These are phyloP conservation scores for Wickerhamomyces mucosus DNA, from an alignment of 805 yeast species.

Conservation along the genomic window DNA sequence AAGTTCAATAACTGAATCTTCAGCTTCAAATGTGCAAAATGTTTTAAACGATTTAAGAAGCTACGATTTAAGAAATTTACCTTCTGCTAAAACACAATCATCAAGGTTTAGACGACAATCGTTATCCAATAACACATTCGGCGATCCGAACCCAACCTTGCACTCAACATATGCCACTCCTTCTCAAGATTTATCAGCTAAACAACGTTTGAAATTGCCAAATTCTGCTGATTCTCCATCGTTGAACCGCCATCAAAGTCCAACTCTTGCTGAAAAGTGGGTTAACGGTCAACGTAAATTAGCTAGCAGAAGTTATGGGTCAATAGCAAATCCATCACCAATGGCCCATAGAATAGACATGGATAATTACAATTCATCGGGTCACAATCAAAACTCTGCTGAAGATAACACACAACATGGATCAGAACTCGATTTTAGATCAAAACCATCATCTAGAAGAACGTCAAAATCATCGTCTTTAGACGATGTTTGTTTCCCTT, in stretches of 20 bases:
- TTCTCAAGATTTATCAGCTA: not conserved
- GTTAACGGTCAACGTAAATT: constrained; percentile 12
- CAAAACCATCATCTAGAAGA: constrained; percentile 33
- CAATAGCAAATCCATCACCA: constrained; percentile 1
- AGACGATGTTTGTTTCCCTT: constrained; percentile 88
- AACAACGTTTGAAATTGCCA: not conserved
- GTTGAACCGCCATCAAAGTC: constrained; percentile 1
- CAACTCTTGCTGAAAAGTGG: constrained; percentile 22
- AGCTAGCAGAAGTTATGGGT: constrained; percentile 3
- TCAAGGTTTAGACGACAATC: not conserved
- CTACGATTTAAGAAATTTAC: constrained; percentile 7
- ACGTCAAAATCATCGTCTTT: constrained; percentile 57
- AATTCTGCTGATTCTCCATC: not conserved
- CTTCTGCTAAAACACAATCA: constrained; percentile 3
- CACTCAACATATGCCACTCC: not conserved
- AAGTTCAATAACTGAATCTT: not conserved
- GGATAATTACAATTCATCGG: not conserved
- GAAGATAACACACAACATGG: too few relatives aligned
- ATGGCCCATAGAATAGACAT: constrained; percentile 4
- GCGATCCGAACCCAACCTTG: too few relatives aligned
- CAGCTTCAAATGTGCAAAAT: not conserved
- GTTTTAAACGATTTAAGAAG: constrained; percentile 1
- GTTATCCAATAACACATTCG: not conserved
- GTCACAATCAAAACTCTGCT: constrained; percentile 4
- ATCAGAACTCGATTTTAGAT: constrained; percentile 27